A percentile compares a stretch with the other conserved stretches of the same genome.
phyloP scores from a whole-genome alignment of 1,284 basidiomycete species.

The Tetrapyrgos nigripes region DNA sequence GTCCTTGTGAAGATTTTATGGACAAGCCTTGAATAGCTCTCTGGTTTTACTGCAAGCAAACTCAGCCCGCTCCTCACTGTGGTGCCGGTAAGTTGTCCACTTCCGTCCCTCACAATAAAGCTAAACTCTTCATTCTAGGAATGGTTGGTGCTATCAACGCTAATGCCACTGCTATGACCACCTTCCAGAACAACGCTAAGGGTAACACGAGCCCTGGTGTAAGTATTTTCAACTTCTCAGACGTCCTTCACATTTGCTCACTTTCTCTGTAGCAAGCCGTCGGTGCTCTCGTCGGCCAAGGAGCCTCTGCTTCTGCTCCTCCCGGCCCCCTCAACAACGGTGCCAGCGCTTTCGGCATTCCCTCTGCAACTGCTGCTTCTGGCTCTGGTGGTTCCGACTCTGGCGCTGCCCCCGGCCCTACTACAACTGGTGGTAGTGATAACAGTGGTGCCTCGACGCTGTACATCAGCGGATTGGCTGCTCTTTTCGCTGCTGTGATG shows the following conservation, averaged over 20 bases:
- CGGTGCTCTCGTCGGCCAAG: conserved; percentile 47
- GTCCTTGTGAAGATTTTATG: not conserved
- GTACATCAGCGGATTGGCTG: not conserved
- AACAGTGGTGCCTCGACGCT: not conserved
- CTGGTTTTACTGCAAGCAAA: conserved; percentile 22
- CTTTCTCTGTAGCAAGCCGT: conserved; percentile 39
- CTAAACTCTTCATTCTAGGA: conserved; percentile 9
- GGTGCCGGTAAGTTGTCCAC: conserved; percentile 11
- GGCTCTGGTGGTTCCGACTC: not conserved
- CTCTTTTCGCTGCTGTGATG: conserved; percentile 1
- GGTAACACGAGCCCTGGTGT: conserved; percentile 38
- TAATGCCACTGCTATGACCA: conserved; percentile 49
- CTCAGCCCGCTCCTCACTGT: conserved; percentile 15
- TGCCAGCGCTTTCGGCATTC: conserved; percentile 32
- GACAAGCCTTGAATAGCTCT: conserved; percentile 4
- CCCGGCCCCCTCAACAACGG: conserved; percentile 45
- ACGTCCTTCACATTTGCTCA: not conserved
- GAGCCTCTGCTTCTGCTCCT: conserved; percentile 49
- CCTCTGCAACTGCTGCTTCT: conserved; percentile 26
- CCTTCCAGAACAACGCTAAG: conserved; percentile 48
- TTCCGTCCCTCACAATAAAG: not conserved
- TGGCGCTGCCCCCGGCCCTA: not conserved
- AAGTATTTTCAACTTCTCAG: conserved; percentile 18
- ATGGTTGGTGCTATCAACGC: conserved; percentile 34
- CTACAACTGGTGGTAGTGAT: not conserved